Percentiles rank a stretch among this genome's conserved stretches.
Evolutionary conservation across 1,284 basidiomycete species (phyloP).

Genomic region (Microbotryum silenes-acaulis): DNA sequence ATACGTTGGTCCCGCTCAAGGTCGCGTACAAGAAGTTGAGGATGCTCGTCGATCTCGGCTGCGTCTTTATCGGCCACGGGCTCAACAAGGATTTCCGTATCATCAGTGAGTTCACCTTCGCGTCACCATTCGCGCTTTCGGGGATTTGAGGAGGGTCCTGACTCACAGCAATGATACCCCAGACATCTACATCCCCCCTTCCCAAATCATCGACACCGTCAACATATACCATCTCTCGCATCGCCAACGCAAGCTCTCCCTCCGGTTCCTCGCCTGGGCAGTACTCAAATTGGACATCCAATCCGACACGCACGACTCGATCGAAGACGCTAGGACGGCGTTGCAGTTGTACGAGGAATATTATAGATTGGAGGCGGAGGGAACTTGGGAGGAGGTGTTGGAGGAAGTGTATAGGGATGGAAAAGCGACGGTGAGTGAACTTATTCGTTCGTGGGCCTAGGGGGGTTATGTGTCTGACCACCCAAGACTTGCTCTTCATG

Average conservation of each 20-base stretch:
- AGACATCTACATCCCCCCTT: constrained; percentile 93
- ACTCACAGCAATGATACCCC: not conserved
- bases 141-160: not conserved
- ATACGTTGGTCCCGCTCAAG: constrained; percentile 90
- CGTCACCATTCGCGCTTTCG: not conserved
- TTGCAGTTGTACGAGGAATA: constrained; percentile 79
- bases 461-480: too few relatives aligned
- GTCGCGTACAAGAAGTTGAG: constrained; percentile 97
- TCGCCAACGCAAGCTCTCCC: constrained; percentile 76
- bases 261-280: constrained; percentile 93
- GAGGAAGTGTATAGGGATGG: constrained; percentile 58
- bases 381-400: constrained; percentile 75
- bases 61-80: constrained; percentile 95
- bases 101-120: constrained; percentile 62
- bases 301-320: constrained; percentile 88
- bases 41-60: constrained; percentile 84
- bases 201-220: constrained; percentile 94
- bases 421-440: constrained; percentile 30
- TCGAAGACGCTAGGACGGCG: constrained; percentile 81
- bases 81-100: constrained; percentile 99
- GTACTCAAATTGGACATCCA: constrained; percentile 86
- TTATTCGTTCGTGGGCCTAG: too few relatives aligned
- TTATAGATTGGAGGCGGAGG: constrained; percentile 63
- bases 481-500: too few relatives aligned
- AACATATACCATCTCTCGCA: constrained; percentile 79